phyloP scores from a whole-genome alignment of 163 green algal genomes.

The Coccomyxa subellipsoidea region DNA sequence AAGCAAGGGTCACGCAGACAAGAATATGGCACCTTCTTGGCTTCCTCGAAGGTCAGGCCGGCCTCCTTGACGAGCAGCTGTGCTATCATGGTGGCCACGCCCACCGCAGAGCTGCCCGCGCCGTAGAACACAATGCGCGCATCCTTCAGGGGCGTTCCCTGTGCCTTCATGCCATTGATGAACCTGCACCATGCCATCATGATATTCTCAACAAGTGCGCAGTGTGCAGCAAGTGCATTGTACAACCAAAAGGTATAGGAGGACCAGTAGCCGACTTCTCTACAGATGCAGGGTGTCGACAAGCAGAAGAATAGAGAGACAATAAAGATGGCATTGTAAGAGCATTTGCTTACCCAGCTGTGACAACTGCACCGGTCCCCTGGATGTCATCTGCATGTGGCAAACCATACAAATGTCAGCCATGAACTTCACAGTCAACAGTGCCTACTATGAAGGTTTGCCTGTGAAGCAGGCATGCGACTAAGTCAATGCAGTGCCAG shows the following conservation, averaged over 20 bases:
- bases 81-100: conserved; percentile 52
- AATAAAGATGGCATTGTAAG: not conserved
- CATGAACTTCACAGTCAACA: too few relatives aligned
- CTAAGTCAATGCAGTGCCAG: too few relatives aligned
- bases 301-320: not conserved
- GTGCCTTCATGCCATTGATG: conserved; percentile 57
- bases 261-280: too few relatives aligned
- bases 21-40: conserved; percentile 16
- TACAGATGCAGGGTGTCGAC: too few relatives aligned
- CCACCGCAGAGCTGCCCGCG: conserved; percentile 54
- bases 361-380: conserved; percentile 50
- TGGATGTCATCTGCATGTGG: conserved; percentile 53
- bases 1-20: too few relatives aligned
- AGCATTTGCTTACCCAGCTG: conserved; percentile 24
- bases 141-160: conserved; percentile 41
- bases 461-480: too few relatives aligned
- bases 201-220: too few relatives aligned
- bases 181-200: conserved; percentile 26
- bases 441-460: too few relatives aligned
- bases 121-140: conserved; percentile 58
- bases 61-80: conserved; percentile 16
- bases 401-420: too few relatives aligned
- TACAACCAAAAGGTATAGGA: too few relatives aligned
- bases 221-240: too few relatives aligned
- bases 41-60: conserved; percentile 8